Evolutionary conservation across 306 rosid genomes (phyloP), one percentile per base, ranked within the genome.

Genomic region (Quercus robur): DNA sequence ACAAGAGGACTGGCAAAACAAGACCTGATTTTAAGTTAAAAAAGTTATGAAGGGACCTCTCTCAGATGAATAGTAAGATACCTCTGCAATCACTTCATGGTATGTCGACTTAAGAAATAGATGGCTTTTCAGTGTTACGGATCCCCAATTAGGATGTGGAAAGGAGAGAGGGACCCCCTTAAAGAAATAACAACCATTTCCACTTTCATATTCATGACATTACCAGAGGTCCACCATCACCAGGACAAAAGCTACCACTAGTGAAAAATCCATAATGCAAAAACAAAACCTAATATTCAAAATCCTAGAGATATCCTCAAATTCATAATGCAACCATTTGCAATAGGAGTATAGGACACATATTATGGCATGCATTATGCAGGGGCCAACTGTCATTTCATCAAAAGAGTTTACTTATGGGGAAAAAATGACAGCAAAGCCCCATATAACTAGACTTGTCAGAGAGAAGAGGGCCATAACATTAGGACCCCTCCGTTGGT

Each of bases 141-240:
- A 41, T n/a, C 5, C 55, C 55, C n/a, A 55, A 63, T 61, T 59
- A 76, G 70, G 67, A 74, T 2, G 13, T 54, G 2, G 80, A 74
- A 67, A 71, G 73, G 44, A 56, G 2, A 18, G 30, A 71, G 77
- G 77, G 81, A 61, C 73, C 61, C 63, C 83, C 78, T 57, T 7
- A 26, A 52, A 49, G 3, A 76, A 30, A 70, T 6, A 57, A 71
- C 75, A 61, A 31, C 73, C 82, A 74, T 56, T 66, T 67, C 75
- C 80, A 78, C 69, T 52, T 71, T 18, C 51, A 38, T 61, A 4
- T 76, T 62, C 25, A 51, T 72, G 77, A 75, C 75, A 62, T 17
- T 68, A 63, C 81, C 61, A 54, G 54, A 70, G 88, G 86, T 83
- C 94, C 90, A 83, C 87, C 82, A 82, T 35, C 33, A 80, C 76